These are phyloP conservation scores for Ormosia semicastrata DNA, from an alignment of 306 rosid species.

Conservation along the genomic window DNA sequence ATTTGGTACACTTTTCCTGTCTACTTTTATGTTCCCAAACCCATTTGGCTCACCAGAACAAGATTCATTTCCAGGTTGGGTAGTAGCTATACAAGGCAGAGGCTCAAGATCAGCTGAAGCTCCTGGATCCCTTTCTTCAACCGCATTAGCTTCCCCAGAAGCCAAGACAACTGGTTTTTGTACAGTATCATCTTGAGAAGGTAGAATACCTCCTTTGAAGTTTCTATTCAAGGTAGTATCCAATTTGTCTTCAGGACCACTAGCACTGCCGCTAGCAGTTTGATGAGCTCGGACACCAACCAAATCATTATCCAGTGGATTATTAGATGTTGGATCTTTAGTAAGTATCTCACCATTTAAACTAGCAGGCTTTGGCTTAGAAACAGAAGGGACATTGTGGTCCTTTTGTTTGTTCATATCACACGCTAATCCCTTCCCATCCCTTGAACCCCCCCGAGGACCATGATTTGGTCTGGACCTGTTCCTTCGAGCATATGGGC, in stretches of 20 bases:
- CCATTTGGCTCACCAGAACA: slow-evolving; percentile 68
- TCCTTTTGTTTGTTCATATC: slow-evolving; percentile 64
- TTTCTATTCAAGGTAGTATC: slow-evolving; percentile 42
- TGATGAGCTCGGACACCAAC: slow-evolving; percentile 49
- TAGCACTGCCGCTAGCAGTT: slow-evolving; percentile 37
- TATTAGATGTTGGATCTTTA: slow-evolving; percentile 46
- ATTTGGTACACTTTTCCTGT: slow-evolving; percentile 46
- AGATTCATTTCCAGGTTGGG: slow-evolving; percentile 48
- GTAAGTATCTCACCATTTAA: slow-evolving; percentile 57
- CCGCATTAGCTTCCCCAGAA: slow-evolving; percentile 46
- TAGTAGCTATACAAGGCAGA: slow-evolving; percentile 42
- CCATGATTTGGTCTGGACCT: slow-evolving; percentile 90
- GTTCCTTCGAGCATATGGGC: slow-evolving; percentile 96
- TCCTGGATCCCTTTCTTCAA: slow-evolving; percentile 44
- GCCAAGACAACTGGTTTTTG: slow-evolving; percentile 40
- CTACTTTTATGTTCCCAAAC: slow-evolving; percentile 48
- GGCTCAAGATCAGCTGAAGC: slow-evolving; percentile 43
- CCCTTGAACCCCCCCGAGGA: slow-evolving; percentile 63
- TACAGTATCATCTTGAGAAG: slow-evolving; percentile 42
- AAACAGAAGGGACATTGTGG: slow-evolving; percentile 48
- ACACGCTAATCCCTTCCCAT: slow-evolving; percentile 50
- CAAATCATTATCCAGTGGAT: slow-evolving; percentile 45
- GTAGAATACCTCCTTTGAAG: slow-evolving; percentile 40
- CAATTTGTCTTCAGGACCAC: slow-evolving; percentile 52
- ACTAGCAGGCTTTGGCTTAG: slow-evolving; percentile 65